These are phyloP conservation scores for Microglena sp. DNA, from an alignment of 139 green algal genomes.

Conservation along the genomic window DNA sequence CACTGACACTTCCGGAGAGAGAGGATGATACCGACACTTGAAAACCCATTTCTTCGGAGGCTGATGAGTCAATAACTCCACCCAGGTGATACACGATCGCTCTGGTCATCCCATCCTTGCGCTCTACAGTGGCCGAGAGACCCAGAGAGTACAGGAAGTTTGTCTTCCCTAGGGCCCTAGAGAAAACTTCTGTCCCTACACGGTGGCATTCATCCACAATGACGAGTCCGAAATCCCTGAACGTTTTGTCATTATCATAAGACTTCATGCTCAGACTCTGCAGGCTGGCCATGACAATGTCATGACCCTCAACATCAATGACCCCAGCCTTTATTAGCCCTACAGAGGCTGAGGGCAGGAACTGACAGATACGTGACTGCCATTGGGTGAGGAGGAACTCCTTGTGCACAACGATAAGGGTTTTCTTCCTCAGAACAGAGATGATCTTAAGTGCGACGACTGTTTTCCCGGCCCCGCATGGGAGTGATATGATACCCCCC, in stretches of 20 bases:
- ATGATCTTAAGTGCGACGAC: slow-evolving; percentile 15
- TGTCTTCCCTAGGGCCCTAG: slow-evolving; percentile 1
- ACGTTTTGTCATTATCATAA: neutral
- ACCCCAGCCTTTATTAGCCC: slow-evolving; percentile 12
- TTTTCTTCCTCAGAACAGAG: neutral
- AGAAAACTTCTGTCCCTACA: slow-evolving; percentile 18
- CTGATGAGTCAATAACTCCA: too few relatives aligned
- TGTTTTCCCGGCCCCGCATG: slow-evolving; percentile 18
- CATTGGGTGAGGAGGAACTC: slow-evolving; percentile 21
- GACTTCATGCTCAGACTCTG: slow-evolving; percentile 16
- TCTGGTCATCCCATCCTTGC: slow-evolving; percentile 21
- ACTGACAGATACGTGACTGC: slow-evolving; percentile 17
- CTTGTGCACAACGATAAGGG: slow-evolving; percentile 23
- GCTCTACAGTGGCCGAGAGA: slow-evolving; percentile 12
- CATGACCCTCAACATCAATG: slow-evolving; percentile 9
- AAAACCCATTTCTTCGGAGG: too few relatives aligned
- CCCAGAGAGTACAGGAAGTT: slow-evolving; percentile 15
- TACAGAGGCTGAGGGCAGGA: slow-evolving; percentile 3
- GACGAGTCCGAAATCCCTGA: slow-evolving; percentile 9
- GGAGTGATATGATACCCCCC: slow-evolving; percentile 16
- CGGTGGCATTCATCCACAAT: slow-evolving; percentile 22
- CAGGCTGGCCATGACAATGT: slow-evolving; percentile 17
- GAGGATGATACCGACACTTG: too few relatives aligned
- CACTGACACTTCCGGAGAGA: too few relatives aligned
- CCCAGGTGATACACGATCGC: slow-evolving; percentile 13